Conservation (phyloP, 2,329 filamentous ascomycete species). For the Meredithiella fracta region DNA sequence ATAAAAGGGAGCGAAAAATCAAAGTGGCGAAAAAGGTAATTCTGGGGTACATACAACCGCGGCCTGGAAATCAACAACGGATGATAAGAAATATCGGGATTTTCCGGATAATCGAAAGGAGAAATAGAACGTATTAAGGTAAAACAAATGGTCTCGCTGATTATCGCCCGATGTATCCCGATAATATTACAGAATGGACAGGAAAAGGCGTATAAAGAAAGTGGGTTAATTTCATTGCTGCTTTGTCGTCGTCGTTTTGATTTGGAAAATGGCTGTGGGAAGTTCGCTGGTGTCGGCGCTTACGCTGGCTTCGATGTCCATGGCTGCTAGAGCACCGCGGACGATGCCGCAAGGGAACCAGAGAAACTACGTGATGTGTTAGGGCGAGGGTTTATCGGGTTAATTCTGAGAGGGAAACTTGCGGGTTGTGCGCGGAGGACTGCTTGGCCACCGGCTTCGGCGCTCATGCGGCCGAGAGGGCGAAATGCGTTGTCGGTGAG, state of each 20-base stretch:
- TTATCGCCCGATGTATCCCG: too few relatives aligned
- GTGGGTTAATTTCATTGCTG: conserved; percentile 25
- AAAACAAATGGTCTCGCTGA: not conserved
- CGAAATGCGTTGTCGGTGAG: conserved; percentile 86
- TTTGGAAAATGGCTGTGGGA: conserved; percentile 84
- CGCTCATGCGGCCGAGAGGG: conserved; percentile 77
- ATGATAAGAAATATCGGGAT: not conserved
- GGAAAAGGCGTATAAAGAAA: too few relatives aligned
- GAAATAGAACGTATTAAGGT: not conserved
- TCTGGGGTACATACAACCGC: not conserved
- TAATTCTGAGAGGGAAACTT: conserved; percentile 23
- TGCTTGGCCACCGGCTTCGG: conserved; percentile 57
- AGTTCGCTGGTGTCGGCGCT: conserved; percentile 80
- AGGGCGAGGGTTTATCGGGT: conserved; percentile 1
- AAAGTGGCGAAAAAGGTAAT: not conserved
- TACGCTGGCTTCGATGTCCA: conserved; percentile 82
- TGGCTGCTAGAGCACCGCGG: conserved; percentile 73
- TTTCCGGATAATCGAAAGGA: not conserved
- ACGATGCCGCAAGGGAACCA: conserved; percentile 94
- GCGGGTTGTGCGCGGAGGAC: conserved; percentile 64
- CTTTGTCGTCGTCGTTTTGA: conserved; percentile 60
- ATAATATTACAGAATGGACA: too few relatives aligned
- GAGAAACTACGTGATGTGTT: conserved; percentile 43
- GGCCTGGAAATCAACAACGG: not conserved
- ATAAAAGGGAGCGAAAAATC: not conserved